These are phyloP conservation scores for Sextonia rubra DNA, from an alignment of 164 flowering plant species.

Conservation along the genomic window DNA sequence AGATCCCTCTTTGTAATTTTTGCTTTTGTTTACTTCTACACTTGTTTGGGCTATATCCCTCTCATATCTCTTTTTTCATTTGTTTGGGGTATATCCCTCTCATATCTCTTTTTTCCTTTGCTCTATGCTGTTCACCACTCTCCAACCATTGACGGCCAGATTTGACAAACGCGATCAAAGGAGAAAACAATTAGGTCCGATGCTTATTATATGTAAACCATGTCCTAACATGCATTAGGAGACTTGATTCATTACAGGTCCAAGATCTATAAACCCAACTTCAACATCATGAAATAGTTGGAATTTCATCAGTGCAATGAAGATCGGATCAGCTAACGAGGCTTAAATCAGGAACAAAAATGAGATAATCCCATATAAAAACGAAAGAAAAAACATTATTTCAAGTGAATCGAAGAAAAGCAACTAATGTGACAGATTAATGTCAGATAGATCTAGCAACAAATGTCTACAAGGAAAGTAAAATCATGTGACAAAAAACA, in stretches of 20 bases:
- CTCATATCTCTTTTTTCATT: no score
- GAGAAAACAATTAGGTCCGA: no score
- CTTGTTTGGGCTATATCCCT: no score
- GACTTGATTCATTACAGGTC: neutral
- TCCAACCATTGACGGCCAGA: no score
- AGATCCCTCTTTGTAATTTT: no score
- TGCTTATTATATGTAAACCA: no score
- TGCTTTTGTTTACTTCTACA: no score
- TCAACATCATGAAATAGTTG: neutral
- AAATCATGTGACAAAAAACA: neutral
- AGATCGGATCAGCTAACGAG: neutral
- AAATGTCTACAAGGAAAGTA: neutral
- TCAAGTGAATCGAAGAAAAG: neutral
- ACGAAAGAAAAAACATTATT: neutral
- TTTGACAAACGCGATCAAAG: no score
- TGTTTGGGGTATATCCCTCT: no score
- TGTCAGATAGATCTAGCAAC: slow-evolving; percentile 10
- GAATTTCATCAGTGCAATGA: neutral
- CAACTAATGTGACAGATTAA: neutral
- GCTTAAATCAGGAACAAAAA: neutral
- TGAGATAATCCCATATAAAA: neutral
- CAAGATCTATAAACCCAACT: neutral
- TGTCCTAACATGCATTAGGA: no score
- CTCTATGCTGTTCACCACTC: no score
- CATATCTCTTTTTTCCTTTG: no score